These are phyloP conservation scores for Leishmania turanica DNA, from an alignment of 208 protist species.

Conservation along the genomic window DNA sequence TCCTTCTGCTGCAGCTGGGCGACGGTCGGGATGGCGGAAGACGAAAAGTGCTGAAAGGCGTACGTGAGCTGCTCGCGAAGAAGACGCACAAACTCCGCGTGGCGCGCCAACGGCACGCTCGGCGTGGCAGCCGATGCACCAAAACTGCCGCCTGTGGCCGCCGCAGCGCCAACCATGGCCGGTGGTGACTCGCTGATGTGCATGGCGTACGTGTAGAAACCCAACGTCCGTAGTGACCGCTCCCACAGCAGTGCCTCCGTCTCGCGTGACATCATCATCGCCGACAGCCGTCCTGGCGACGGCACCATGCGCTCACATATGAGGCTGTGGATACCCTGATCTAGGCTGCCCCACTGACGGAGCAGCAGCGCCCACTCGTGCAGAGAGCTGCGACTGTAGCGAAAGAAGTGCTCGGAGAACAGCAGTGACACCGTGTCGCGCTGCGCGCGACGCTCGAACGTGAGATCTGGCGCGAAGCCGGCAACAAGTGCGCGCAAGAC, in stretches of 20 bases:
- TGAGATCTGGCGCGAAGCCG: slow-evolving; percentile 26
- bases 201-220: slow-evolving; percentile 43
- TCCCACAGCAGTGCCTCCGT: slow-evolving; percentile 43
- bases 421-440: slow-evolving; percentile 42
- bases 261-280: slow-evolving; percentile 45
- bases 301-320: slow-evolving; percentile 29
- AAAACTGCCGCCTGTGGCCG: neutral
- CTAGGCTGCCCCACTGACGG: slow-evolving; percentile 15
- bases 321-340: slow-evolving; percentile 15
- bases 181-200: slow-evolving; percentile 3
- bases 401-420: slow-evolving; percentile 52
- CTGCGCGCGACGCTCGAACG: slow-evolving; percentile 40
- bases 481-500: slow-evolving; percentile 23
- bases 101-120: neutral
- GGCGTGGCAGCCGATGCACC: neutral
- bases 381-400: slow-evolving; percentile 37
- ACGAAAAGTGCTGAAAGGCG: slow-evolving; percentile 33
- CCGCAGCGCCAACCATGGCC: slow-evolving; percentile 9
- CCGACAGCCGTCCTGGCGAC: slow-evolving; percentile 29
- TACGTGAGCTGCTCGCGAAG: slow-evolving; percentile 50
- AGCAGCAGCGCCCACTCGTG: slow-evolving; percentile 47
- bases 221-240: slow-evolving; percentile 35
- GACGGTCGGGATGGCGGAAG: slow-evolving; percentile 8
- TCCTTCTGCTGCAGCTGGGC: slow-evolving; percentile 24
- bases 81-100: slow-evolving; percentile 45